A percentile compares a stretch with the other conserved stretches of the same genome.
phyloP scores from a whole-genome alignment of 139 green algal genomes.

The Pseudopediastrum boryanum region DNA sequence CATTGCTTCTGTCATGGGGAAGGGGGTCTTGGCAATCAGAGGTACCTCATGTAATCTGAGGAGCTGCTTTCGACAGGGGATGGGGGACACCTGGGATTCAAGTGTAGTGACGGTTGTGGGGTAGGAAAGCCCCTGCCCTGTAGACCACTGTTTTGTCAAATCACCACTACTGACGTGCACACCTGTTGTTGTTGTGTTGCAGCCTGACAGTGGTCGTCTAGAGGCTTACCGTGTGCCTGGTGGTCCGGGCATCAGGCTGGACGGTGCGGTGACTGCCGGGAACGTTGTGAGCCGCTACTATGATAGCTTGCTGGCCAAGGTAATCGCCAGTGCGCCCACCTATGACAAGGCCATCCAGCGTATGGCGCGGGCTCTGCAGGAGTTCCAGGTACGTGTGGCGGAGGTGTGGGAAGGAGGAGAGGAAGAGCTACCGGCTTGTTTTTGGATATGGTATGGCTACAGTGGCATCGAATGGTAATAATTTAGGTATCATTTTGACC shows the following conservation, averaged over 20 bases:
- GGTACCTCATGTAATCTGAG: no score
- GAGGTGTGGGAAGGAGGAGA: not conserved
- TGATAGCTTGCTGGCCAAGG: conserved; percentile 91
- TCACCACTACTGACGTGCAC: no score
- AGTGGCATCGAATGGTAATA: not conserved
- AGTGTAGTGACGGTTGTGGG: no score
- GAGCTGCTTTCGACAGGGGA: no score
- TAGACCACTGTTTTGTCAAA: no score
- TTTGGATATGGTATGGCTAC: not conserved
- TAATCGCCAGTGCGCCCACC: conserved; percentile 72
- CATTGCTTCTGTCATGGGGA: no score
- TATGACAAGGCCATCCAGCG: conserved; percentile 84
- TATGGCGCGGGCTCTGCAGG: conserved; percentile 85
- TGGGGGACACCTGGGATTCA: no score
- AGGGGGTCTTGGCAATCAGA: no score
- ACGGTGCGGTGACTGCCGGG: conserved; percentile 84
- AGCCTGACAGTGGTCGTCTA: conserved; percentile 87
- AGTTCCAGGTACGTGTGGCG: conserved; percentile 73
- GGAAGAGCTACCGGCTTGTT: not conserved
- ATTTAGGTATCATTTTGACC: no score
- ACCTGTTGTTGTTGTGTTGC: conserved; percentile 10
- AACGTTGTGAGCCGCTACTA: conserved; percentile 84
- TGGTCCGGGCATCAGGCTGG: conserved; percentile 88
- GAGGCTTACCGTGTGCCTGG: conserved; percentile 85
- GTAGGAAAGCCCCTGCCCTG: no score